A percentile compares a stretch with the other conserved stretches of the same genome.
These are phyloP conservation scores for Ceratocystis cacaofunesta DNA, from an alignment of 2,329 filamentous ascomycete genomes.

Conservation along the genomic window DNA sequence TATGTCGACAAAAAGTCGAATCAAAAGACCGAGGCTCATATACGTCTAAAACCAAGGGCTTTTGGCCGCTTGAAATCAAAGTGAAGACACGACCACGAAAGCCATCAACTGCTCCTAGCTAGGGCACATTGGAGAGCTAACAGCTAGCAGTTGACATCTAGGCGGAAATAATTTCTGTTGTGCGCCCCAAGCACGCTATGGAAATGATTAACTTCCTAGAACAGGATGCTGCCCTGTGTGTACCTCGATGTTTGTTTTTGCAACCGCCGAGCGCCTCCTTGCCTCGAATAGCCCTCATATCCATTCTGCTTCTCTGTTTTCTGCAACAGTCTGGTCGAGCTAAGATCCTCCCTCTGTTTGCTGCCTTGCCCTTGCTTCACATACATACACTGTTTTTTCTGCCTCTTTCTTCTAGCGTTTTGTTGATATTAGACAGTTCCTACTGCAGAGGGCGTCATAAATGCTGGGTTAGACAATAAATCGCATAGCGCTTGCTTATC, in stretches of 20 bases:
- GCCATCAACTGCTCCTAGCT: neutral
- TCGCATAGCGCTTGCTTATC: neutral
- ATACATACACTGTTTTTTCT: neutral
- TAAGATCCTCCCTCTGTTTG: neutral
- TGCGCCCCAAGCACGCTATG: no score
- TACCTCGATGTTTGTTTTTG: no score
- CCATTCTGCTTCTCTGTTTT: neutral
- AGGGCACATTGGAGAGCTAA: neutral
- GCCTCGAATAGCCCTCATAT: neutral
- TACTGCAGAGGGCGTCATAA: neutral
- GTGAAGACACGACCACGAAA: conserved; percentile 41
- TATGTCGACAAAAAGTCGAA: conserved; percentile 47
- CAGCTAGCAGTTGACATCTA: no score
- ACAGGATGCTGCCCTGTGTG: no score
- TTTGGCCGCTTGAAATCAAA: conserved; percentile 47
- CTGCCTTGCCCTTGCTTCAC: neutral
- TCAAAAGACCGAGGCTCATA: conserved; percentile 29
- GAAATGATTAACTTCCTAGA: no score
- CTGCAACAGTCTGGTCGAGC: neutral
- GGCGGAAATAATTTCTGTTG: no score
- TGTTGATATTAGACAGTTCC: conserved; percentile 22
- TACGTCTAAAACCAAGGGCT: conserved; percentile 35
- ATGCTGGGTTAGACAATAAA: neutral
- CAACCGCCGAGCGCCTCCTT: no score
- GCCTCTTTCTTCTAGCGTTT: neutral